A percentile compares a stretch with the other conserved stretches of the same genome.
These are phyloP conservation scores for Jatropha curcas DNA, from an alignment of 345 rosid genomes.

Conservation along the genomic window DNA sequence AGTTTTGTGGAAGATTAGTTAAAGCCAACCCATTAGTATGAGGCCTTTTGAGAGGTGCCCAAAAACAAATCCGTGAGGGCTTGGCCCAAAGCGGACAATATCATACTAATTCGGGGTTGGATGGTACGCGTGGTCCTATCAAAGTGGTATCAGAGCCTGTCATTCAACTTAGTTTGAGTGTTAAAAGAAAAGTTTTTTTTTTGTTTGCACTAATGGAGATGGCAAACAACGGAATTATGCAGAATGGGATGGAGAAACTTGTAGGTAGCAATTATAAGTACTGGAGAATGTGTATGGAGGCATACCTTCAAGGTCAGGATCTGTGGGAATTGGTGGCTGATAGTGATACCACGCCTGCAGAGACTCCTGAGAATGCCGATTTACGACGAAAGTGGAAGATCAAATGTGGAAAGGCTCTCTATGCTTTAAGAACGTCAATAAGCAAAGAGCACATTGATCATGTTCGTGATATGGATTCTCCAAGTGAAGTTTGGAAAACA, in stretches of 20 bases:
- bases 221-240: background rate
- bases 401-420: background rate
- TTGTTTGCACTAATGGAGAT: no score
- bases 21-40: no score
- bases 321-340: background rate
- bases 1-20: no score
- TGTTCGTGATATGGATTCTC: background rate
- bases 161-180: no score
- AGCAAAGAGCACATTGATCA: background rate
- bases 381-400: background rate
- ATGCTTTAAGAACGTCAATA: background rate
- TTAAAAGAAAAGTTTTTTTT: no score
- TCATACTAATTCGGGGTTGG: no score
- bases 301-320: slow-evolving; percentile 7
- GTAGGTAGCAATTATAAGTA: slow-evolving; percentile 15
- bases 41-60: no score
- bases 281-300: slow-evolving; percentile 19
- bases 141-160: no score
- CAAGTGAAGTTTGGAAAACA: background rate
- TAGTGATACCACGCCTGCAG: background rate
- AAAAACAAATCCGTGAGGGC: no score
- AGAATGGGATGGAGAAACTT: slow-evolving; percentile 16
- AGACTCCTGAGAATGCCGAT: background rate
- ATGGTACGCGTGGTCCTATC: no score
- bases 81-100: no score